Conservation (phyloP, 768 basidiomycete genomes). For the Leucocoprinus birnbaumii region DNA sequence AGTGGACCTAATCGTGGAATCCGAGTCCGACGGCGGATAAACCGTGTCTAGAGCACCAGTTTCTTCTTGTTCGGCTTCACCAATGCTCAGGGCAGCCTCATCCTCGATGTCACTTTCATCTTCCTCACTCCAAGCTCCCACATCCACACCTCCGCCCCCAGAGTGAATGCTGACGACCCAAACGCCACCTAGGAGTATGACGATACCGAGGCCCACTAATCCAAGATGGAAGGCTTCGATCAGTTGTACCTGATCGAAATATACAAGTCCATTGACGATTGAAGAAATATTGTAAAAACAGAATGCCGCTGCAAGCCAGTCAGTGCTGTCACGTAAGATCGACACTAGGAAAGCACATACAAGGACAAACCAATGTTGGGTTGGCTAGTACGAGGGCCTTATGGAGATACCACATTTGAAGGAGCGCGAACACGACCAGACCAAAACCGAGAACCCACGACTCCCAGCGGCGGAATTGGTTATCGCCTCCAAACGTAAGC, state of each 20-base stretch:
- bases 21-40: neutral
- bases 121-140: conserved; percentile 46
- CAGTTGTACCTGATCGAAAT: conserved; percentile 80
- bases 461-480: conserved; percentile 84
- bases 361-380: conserved; percentile 83
- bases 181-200: conserved; percentile 79
- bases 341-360: conserved; percentile 39
- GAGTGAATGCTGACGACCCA: conserved; percentile 86
- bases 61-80: conserved; percentile 21
- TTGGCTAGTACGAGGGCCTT: conserved; percentile 77
- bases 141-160: conserved; percentile 47
- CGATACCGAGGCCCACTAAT: conserved; percentile 75
- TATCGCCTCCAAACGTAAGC: conserved; percentile 68
- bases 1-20: neutral
- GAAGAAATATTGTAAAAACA: conserved; percentile 94
- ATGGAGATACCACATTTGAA: conserved; percentile 85
- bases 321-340: conserved; percentile 13
- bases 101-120: conserved; percentile 32
- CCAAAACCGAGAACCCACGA: conserved; percentile 78
- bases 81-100: conserved; percentile 15
- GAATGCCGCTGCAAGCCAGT: conserved; percentile 66
- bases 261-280: conserved; percentile 86
- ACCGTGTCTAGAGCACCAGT: neutral
- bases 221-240: conserved; percentile 68
- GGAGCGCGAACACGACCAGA: conserved; percentile 68